A percentile compares a stretch with the other conserved stretches of the same genome.
Conservation (phyloP, 2,329 filamentous ascomycete species). For the Botrytis tulipae region DNA sequence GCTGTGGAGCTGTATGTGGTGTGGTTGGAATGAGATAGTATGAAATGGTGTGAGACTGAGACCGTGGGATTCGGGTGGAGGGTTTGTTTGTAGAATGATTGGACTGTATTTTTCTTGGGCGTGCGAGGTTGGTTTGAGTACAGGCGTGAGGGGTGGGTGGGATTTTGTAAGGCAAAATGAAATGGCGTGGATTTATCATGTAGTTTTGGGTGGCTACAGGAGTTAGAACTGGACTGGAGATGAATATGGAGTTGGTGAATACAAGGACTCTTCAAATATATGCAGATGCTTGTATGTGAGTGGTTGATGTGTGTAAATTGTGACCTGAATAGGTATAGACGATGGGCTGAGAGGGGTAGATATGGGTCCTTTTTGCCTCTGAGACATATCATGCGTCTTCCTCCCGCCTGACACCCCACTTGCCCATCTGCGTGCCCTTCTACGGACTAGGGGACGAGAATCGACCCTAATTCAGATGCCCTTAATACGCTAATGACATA, state of each 20-base stretch:
- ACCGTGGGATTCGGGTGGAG: not conserved
- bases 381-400: constrained; percentile 9
- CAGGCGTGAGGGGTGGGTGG: not conserved
- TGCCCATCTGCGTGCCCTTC: not conserved
- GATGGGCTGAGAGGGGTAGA: not conserved
- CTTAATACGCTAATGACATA: constrained; percentile 9
- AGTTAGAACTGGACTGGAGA: not conserved
- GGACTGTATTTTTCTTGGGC: constrained; percentile 13
- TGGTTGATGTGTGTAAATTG: not conserved
- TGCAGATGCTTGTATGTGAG: not conserved
- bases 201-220: constrained; percentile 7
- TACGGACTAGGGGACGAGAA: not conserved
- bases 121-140: constrained; percentile 4
- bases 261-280: not conserved
- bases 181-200: constrained; percentile 6
- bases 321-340: constrained; percentile 12
- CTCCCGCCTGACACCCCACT: constrained; percentile 11
- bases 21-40: not conserved
- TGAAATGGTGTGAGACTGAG: not conserved
- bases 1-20: constrained; percentile 15
- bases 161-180: constrained; percentile 6
- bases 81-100: constrained; percentile 14
- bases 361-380: constrained; percentile 1
- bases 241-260: constrained; percentile 1
- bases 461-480: constrained; percentile 5